Conservation (phyloP, 2,329 filamentous ascomycete species). For the Diaporthe citriasiana region DNA sequence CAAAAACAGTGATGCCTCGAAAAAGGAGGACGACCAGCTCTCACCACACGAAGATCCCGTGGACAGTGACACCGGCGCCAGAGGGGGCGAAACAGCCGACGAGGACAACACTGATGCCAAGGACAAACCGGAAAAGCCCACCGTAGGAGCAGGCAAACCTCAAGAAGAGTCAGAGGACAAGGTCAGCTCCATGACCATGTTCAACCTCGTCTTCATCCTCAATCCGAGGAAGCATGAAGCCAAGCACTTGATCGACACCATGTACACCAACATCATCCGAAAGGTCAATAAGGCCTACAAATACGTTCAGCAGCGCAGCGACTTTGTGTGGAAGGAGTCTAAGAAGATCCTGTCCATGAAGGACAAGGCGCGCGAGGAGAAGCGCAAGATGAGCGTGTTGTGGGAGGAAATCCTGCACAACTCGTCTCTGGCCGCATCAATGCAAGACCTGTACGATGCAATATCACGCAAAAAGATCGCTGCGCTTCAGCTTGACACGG, state of each 20-base stretch:
- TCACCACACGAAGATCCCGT: slow-evolving; percentile 47
- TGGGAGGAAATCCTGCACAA: slow-evolving; percentile 79
- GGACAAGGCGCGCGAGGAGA: slow-evolving; percentile 82
- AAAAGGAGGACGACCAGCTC: slow-evolving; percentile 50
- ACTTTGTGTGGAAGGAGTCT: slow-evolving; percentile 93
- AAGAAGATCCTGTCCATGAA: slow-evolving; percentile 86
- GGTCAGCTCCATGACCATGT: slow-evolving; percentile 89
- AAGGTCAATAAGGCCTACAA: slow-evolving; percentile 94
- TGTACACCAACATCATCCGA: slow-evolving; percentile 91
- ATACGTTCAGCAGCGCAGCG: slow-evolving; percentile 89
- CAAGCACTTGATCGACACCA: slow-evolving; percentile 78
- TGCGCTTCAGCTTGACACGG: slow-evolving; percentile 80
- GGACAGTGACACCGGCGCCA: slow-evolving; percentile 43
- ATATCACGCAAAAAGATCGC: slow-evolving; percentile 90
- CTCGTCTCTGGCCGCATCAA: slow-evolving; percentile 85
- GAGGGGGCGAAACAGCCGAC: slow-evolving; percentile 44
- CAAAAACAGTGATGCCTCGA: slow-evolving; percentile 45
- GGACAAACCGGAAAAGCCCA: slow-evolving; percentile 49
- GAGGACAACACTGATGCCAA: slow-evolving; percentile 51
- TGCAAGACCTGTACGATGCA: slow-evolving; percentile 84
- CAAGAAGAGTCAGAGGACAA: slow-evolving; percentile 70
- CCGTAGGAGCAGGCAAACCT: slow-evolving; percentile 53
- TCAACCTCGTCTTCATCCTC: slow-evolving; percentile 94
- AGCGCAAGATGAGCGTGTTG: slow-evolving; percentile 72
- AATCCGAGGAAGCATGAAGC: slow-evolving; percentile 84